Base-by-base conservation (phyloP, 306 rosid genomes). In the Crotalaria pallida region DNA sequence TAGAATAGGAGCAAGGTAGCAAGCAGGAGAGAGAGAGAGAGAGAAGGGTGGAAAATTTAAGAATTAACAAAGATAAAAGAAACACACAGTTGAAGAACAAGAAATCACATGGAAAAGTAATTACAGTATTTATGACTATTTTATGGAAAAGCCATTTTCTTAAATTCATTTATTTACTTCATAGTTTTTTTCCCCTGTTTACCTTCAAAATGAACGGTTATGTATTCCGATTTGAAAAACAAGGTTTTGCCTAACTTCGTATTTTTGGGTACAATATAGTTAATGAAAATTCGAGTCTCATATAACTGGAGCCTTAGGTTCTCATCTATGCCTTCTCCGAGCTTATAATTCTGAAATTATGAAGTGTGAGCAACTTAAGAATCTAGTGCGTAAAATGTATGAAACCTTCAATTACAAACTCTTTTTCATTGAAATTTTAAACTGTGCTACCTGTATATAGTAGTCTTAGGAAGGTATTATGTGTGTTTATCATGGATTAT, bases 71-170 rank as follows among this genome's bases (percentile, higher is more conserved):
- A 24, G 65, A 50, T 13, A 56, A 44, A 36, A 33, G 59, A 64
- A 57, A 56, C 65, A 56, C 49, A 36, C 31, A 16, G 57, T 65
- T 34, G 27, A 12, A 9, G 31, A 76, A 71, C 33, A n/a, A 29
- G 47, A 69, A 45, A 52, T 60, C 66, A 23, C 56, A 11, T 53
- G 40, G 60, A 72, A 51, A 72, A 57, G 45, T 11, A 43, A 58
- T 59, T 58, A 26, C 3, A 18, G n/a, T n/a, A n/a, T n/a, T n/a
- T 69, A 11, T 40, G 11, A 3, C 65, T 40, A 23, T 69, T 69
- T 58, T 47, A 18, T 57, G 67, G 43, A 44, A 41, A 65, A 61
- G n/a, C 19, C 10, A 43, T 21, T 3, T 48, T 41, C 33, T 7
- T 22, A 17, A 24, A 6, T 22, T 33, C 43, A 38, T 40, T 34